Base-by-base conservation (phyloP, 169 alveolate genomes). In the Plasmodium cynomolgi region DNA sequence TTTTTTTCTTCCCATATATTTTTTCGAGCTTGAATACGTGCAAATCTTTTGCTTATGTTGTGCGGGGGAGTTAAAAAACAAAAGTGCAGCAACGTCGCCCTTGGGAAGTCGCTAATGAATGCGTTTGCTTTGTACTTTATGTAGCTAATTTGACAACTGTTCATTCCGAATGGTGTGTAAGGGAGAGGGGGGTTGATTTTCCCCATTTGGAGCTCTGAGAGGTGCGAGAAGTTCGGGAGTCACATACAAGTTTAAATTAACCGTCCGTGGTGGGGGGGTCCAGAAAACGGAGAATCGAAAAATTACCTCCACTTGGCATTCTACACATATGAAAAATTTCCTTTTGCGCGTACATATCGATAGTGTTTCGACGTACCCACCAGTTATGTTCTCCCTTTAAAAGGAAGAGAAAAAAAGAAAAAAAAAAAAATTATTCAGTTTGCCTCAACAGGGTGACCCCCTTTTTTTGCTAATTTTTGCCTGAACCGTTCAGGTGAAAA, bases 401-500 rank as follows among this genome's bases (percentile, higher is more conserved):
- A 50, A 68, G n/a, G n/a, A 68, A 68, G 37, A 68, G n/a, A 68
- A 7, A 68, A 23, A 11, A 44, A 44, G 11, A 44, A 44, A 44
- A 68, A 23, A 68, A 23, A 68, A 29, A n/a, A 17, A 56, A 17
- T 62, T 68, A 68, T 68, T 20, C 31, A 68, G 41, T 68, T 68
- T 68, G n/a, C n/a, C 77, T 29, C 77, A 50, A 15, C 62, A 50
- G 23, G 62, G 23, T 50, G 26, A 17, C 17, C 34, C n/a, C 77
- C 37, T 68, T 23, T 68, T 68, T 68, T 68, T 68, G 39, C 15
- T 68, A 23, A 68, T 68, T 26, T 68, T 68, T 68, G 37, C 77
- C 77, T 68, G 77, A 68, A 68, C 77, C n/a, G 77, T 68, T 68
- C 77, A 68, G 77, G 37, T 26, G 77, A 68, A 68, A 68, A 68